Conservation (phyloP, 208 protist species). For the Wallacemonas rigidus region DNA sequence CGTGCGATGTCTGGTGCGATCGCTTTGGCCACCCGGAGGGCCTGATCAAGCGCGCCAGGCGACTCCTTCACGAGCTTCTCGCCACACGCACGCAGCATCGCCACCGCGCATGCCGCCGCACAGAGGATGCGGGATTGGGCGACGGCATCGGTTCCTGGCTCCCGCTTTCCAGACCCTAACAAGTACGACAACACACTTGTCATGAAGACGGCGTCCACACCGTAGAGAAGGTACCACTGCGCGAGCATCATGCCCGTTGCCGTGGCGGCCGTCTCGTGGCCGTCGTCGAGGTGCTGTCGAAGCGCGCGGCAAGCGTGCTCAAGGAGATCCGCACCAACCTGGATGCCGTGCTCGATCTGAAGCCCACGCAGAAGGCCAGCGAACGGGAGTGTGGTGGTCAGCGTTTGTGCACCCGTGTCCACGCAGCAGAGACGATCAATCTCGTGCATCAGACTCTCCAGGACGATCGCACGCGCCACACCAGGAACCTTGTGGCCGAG, state of each 20-base stretch:
- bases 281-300: slow-evolving; percentile 42
- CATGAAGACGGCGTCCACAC: slow-evolving; percentile 62
- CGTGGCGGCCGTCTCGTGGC: slow-evolving; percentile 48
- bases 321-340: slow-evolving; percentile 69
- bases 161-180: slow-evolving; percentile 28
- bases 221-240: slow-evolving; percentile 74
- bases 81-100: slow-evolving; percentile 72
- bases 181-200: slow-evolving; percentile 55
- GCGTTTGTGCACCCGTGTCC: slow-evolving; percentile 58
- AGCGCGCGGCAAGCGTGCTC: slow-evolving; percentile 54
- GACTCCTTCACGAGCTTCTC: slow-evolving; percentile 83
- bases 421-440: slow-evolving; percentile 61
- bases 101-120: slow-evolving; percentile 58
- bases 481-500: slow-evolving; percentile 23
- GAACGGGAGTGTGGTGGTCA: slow-evolving; percentile 63
- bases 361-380: slow-evolving; percentile 76
- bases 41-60: slow-evolving; percentile 56
- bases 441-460: slow-evolving; percentile 52
- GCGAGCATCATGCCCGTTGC: slow-evolving; percentile 72
- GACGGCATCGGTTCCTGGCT: not conserved
- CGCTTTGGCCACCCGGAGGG: slow-evolving; percentile 44
- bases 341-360: slow-evolving; percentile 71
- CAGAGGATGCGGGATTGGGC: slow-evolving; percentile 9
- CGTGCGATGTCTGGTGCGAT: not conserved
- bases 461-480: slow-evolving; percentile 53